phyloP scores from a whole-genome alignment of 257 asterid species.

The Cordia subcordata region DNA sequence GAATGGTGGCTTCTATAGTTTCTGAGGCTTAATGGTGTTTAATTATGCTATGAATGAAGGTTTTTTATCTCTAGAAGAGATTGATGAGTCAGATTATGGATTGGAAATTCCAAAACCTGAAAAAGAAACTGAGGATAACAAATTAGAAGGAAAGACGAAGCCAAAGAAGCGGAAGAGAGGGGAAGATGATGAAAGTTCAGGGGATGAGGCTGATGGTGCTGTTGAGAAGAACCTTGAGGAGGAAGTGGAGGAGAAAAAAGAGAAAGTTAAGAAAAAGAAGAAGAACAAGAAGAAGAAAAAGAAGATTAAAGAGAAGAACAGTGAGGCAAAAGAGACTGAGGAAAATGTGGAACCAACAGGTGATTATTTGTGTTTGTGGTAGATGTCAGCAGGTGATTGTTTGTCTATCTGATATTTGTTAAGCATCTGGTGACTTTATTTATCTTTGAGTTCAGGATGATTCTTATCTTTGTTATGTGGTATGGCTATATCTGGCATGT shows the following conservation, averaged over 20 bases:
- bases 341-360: constrained; percentile 28
- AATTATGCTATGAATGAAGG: constrained; percentile 39
- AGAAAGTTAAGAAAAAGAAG: constrained; percentile 32
- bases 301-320: constrained; percentile 26
- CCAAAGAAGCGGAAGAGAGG: constrained; percentile 37
- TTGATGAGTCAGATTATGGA: constrained; percentile 68
- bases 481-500: too few species aligned
- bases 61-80: constrained; percentile 83
- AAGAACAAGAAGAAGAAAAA: constrained; percentile 28
- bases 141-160: constrained; percentile 26
- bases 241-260: constrained; percentile 31
- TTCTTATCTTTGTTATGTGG: too few species aligned
- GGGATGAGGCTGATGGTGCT: constrained; percentile 24
- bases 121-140: constrained; percentile 21
- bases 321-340: constrained; percentile 1
- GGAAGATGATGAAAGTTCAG: constrained; percentile 24
- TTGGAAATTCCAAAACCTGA: constrained; percentile 43
- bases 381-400: constrained; percentile 36
- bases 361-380: constrained; percentile 40
- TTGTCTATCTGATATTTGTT: constrained; percentile 22
- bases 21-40: background rate
- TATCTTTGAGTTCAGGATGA: background rate
- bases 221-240: constrained; percentile 25
- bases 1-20: background rate
- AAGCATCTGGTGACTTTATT: constrained; percentile 3